phyloP scores from a whole-genome alignment of 139 green algal genomes.

The Spirogloea muscicola region DNA sequence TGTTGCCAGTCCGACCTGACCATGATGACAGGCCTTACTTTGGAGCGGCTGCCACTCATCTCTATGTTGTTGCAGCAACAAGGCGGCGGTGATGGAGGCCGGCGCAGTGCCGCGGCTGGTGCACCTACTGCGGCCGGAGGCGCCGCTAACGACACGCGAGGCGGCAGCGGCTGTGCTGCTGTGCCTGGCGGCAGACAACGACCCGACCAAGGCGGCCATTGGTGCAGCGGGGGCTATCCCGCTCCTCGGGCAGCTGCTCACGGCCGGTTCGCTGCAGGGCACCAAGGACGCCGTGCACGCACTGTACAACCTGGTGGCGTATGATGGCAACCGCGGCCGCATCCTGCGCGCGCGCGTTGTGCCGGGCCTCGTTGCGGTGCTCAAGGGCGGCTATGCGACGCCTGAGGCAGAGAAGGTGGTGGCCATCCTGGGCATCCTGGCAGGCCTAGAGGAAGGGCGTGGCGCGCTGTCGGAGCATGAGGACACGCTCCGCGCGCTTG shows the following conservation, averaged over 20 bases:
- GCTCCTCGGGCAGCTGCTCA: neutral
- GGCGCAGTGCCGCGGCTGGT: slow-evolving; percentile 2
- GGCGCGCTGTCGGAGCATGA: neutral
- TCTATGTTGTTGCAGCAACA: too few species aligned
- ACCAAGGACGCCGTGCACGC: neutral
- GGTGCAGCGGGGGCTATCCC: neutral
- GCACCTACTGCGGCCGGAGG: too few species aligned
- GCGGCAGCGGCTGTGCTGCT: too few species aligned
- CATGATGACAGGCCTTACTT: too few species aligned
- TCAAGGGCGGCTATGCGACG: neutral
- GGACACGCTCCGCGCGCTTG: slow-evolving; percentile 5
- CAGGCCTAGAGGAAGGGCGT: slow-evolving; percentile 8
- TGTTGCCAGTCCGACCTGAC: too few species aligned
- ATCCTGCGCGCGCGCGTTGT: too few species aligned
- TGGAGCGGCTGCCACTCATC: too few species aligned
- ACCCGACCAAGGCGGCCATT: neutral
- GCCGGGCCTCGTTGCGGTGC: too few species aligned
- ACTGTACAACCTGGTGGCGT: neutral
- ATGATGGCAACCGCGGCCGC: neutral
- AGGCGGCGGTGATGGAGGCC: neutral
- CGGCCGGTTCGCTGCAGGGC: neutral
- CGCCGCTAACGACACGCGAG: too few species aligned
- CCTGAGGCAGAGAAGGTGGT: slow-evolving; percentile 19
- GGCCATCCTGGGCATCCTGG: slow-evolving; percentile 17
- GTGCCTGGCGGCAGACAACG: too few species aligned